A percentile compares a stretch with the other conserved stretches of the same genome.
phyloP scores from a whole-genome alignment of 106 monocot genomes.

The Narthecium ossifragum region DNA sequence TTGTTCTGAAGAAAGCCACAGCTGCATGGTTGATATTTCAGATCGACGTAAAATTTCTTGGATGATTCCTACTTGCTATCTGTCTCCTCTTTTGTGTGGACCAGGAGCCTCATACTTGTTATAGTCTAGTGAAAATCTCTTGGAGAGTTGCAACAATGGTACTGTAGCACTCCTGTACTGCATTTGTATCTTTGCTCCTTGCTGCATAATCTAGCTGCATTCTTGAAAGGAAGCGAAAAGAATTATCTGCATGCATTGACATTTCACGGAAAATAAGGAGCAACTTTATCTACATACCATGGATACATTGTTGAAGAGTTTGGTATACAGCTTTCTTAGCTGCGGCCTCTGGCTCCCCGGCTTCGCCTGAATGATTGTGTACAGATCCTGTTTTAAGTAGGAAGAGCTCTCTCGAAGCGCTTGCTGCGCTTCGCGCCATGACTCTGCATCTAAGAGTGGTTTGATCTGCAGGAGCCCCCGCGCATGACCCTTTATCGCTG shows the following conservation, averaged over 20 bases:
- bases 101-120: background rate
- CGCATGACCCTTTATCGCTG: constrained; percentile 31
- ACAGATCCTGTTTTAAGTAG: constrained; percentile 60
- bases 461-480: constrained; percentile 37
- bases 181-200: constrained; percentile 30
- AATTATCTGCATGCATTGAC: background rate
- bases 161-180: constrained; percentile 34
- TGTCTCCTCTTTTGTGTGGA: background rate
- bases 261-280: too few species aligned
- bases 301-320: constrained; percentile 66
- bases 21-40: too few species aligned
- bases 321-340: constrained; percentile 50
- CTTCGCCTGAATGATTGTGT: constrained; percentile 57
- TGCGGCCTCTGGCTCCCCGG: constrained; percentile 29
- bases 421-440: constrained; percentile 41
- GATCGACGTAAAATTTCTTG: too few species aligned
- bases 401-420: constrained; percentile 43
- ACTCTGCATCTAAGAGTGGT: constrained; percentile 33
- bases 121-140: constrained; percentile 29
- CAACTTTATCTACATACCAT: too few species aligned
- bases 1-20: too few species aligned
- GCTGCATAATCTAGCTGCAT: constrained; percentile 63
- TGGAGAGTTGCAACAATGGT: constrained; percentile 26
- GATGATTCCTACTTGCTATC: too few species aligned
- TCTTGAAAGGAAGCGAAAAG: background rate